Evolutionary conservation across 768 basidiomycete genomes (phyloP).

Genomic region (Suillus americanus): DNA sequence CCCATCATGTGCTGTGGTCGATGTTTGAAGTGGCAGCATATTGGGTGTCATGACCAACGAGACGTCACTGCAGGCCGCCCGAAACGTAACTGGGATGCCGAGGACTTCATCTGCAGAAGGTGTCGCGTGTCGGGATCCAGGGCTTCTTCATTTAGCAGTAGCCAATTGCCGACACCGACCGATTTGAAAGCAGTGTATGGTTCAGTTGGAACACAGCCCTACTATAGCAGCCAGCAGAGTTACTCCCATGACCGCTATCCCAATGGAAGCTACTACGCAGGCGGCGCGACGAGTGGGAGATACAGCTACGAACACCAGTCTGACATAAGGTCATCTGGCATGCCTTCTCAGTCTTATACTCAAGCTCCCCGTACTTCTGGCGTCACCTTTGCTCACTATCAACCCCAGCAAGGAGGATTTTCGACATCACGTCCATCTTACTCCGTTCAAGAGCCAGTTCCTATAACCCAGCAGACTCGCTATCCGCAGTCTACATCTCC

Average conservation of each 20-base stretch:
- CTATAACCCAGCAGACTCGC: slow-evolving; percentile 15
- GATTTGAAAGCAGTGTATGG: slow-evolving; percentile 10
- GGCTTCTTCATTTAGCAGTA: slow-evolving; percentile 9
- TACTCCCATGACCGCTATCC: slow-evolving; percentile 18
- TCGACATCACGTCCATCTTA: slow-evolving; percentile 33
- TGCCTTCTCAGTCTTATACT: slow-evolving; percentile 15
- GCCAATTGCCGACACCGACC: slow-evolving; percentile 4
- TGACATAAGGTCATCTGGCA: slow-evolving; percentile 15
- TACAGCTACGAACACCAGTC: slow-evolving; percentile 25
- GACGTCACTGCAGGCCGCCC: slow-evolving; percentile 65
- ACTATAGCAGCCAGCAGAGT: slow-evolving; percentile 15
- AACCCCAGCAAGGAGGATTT: slow-evolving; percentile 37
- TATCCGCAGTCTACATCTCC: slow-evolving; percentile 18
- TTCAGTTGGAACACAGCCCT: slow-evolving; percentile 11
- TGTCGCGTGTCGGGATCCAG: slow-evolving; percentile 40
- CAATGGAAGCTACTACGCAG: slow-evolving; percentile 17
- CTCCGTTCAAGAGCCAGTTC: slow-evolving; percentile 18
- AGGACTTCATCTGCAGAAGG: slow-evolving; percentile 73
- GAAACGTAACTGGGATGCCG: slow-evolving; percentile 80
- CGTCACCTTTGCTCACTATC: slow-evolving; percentile 39
- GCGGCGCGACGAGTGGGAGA: slow-evolving; percentile 16
- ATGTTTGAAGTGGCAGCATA: slow-evolving; percentile 91
- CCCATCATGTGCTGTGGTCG: slow-evolving; percentile 80
- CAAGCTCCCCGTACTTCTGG: slow-evolving; percentile 22
- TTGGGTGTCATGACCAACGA: slow-evolving; percentile 74